A percentile compares a stretch with the other conserved stretches of the same genome.
phyloP scores from a whole-genome alignment of 1,284 basidiomycete species.

The Cutaneotrichosporon cutaneum region DNA sequence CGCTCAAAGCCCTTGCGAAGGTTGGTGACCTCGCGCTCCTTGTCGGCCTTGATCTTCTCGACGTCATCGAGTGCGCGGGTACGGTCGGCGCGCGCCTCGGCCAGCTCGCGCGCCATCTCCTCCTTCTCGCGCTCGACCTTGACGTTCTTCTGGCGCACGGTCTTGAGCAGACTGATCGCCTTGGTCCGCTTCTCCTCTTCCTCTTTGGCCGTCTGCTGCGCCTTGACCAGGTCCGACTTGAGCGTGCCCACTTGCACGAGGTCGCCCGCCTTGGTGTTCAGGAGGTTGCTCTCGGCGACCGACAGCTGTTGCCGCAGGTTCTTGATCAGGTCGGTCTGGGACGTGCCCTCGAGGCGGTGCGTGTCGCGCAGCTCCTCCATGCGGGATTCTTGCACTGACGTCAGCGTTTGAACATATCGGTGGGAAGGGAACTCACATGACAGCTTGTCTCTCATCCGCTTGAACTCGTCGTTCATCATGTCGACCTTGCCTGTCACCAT shows the following conservation, averaged over 20 bases:
- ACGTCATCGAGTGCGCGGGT: slow-evolving; percentile 51
- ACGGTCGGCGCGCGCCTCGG: slow-evolving; percentile 66
- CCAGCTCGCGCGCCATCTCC: slow-evolving; percentile 61
- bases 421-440: not conserved
- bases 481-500: slow-evolving; percentile 68
- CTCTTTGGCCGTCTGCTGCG: slow-evolving; percentile 69
- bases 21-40: slow-evolving; percentile 67
- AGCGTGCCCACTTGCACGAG: slow-evolving; percentile 62
- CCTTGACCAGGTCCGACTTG: slow-evolving; percentile 62
- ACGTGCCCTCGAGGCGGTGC: slow-evolving; percentile 71
- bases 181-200: slow-evolving; percentile 96
- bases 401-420: slow-evolving; percentile 15
- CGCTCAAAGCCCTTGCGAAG: slow-evolving; percentile 73
- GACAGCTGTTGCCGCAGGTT: slow-evolving; percentile 66
- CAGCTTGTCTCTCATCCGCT: slow-evolving; percentile 67
- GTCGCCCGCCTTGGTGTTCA: slow-evolving; percentile 53
- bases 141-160: slow-evolving; percentile 85
- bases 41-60: slow-evolving; percentile 59
- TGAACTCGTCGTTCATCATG: slow-evolving; percentile 65
- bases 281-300: slow-evolving; percentile 67
- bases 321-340: slow-evolving; percentile 70
- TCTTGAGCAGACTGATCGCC: slow-evolving; percentile 82
- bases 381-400: slow-evolving; percentile 73
- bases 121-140: slow-evolving; percentile 90
- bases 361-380: slow-evolving; percentile 79